A percentile compares a stretch with the other conserved stretches of the same genome.
phyloP scores from a whole-genome alignment of 1,284 basidiomycete species.

The Malassezia globosa region DNA sequence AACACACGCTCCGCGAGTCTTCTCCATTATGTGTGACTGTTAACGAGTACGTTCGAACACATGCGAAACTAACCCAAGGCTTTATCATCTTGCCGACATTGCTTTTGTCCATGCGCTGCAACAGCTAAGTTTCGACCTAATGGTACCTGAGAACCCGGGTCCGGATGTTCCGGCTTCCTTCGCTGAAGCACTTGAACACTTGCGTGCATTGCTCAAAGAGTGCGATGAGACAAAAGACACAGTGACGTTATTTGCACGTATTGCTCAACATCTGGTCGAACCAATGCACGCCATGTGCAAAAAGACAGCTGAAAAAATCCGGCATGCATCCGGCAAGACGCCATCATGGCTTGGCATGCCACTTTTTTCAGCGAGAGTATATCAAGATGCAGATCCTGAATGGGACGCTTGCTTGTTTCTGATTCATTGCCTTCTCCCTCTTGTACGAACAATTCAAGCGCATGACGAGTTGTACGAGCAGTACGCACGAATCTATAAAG shows the following conservation, averaged over 20 bases:
- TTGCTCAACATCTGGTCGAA: neutral
- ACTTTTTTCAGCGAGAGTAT: neutral
- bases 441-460: too few species aligned
- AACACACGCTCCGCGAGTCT: constrained; percentile 67
- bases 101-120: constrained; percentile 33
- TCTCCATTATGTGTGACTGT: constrained; percentile 67
- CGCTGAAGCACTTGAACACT: neutral
- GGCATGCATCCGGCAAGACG: neutral
- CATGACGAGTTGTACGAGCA: too few species aligned
- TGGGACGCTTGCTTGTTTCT: constrained; percentile 1
- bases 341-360: neutral
- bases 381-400: neutral
- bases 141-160: neutral
- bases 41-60: constrained; percentile 56
- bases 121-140: neutral
- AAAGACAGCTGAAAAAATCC: neutral
- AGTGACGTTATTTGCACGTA: neutral
- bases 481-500: neutral
- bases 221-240: neutral
- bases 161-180: constrained; percentile 1
- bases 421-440: neutral
- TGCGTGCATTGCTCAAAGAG: neutral
- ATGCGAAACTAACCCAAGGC: neutral
- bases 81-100: constrained; percentile 13
- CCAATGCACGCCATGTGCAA: neutral